phyloP scores from a whole-genome alignment of 73 alveolate species.

The Tetrahymena borealis region DNA sequence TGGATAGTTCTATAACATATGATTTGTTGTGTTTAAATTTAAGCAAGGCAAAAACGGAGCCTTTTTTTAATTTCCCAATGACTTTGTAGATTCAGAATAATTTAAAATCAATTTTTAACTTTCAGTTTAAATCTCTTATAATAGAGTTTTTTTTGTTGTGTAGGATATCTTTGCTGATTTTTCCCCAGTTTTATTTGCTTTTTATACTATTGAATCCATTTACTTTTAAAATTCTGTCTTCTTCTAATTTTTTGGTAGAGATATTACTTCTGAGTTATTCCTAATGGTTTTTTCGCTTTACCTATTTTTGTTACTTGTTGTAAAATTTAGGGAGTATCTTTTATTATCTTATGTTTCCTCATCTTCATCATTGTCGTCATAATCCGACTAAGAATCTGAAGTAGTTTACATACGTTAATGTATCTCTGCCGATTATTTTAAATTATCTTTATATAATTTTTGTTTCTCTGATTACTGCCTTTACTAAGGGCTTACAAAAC shows the following conservation, averaged over 20 bases:
- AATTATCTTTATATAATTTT: not conserved
- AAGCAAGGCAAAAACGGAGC: not conserved
- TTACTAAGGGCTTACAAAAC: not conserved
- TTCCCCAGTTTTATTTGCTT: not conserved
- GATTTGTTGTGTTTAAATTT: not conserved
- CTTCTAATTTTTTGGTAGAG: not conserved
- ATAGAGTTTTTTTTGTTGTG: not conserved
- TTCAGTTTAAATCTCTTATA: not conserved
- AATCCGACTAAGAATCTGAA: too few species aligned
- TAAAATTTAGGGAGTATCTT: too few species aligned
- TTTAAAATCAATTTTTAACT: not conserved
- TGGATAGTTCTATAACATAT: not conserved
- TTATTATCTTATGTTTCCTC: too few species aligned
- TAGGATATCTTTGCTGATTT: not conserved
- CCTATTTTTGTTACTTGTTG: not conserved
- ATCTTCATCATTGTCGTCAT: too few species aligned
- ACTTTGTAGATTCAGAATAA: not conserved
- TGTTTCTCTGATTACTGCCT: not conserved
- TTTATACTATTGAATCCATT: not conserved
- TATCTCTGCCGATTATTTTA: not conserved
- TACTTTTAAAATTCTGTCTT: not conserved
- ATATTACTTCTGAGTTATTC: not conserved
- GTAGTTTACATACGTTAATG: not conserved
- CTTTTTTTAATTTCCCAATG: not conserved
- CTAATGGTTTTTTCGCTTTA: not conserved